Evolutionary conservation across 208 protist species (phyloP).

Genomic region (Herpetomonas samuelpessoai): DNA sequence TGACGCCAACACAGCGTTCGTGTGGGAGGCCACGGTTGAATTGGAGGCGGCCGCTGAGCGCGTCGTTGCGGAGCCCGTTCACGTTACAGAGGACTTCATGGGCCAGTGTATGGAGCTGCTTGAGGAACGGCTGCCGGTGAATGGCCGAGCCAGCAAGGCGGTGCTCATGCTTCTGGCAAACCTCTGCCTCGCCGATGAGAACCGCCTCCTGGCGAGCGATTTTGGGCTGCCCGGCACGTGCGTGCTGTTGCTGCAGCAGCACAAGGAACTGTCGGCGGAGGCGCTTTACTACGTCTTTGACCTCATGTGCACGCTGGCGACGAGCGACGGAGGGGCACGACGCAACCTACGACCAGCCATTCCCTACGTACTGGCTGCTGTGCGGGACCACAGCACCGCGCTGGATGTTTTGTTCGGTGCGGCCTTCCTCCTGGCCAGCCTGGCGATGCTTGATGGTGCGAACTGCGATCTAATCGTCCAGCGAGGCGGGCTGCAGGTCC

Average conservation of each 20-base stretch:
- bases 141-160: slow-evolving; percentile 20
- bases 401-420: slow-evolving; percentile 69
- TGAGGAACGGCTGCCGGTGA: slow-evolving; percentile 24
- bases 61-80: slow-evolving; percentile 23
- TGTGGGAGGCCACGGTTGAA: slow-evolving; percentile 20
- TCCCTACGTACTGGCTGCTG: slow-evolving; percentile 52
- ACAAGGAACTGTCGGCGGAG: slow-evolving; percentile 30
- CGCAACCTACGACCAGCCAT: slow-evolving; percentile 54
- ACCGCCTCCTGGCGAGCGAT: slow-evolving; percentile 34
- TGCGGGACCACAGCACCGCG: slow-evolving; percentile 36
- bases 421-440: slow-evolving; percentile 49
- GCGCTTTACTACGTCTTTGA: slow-evolving; percentile 75
- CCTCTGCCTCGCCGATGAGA: slow-evolving; percentile 66
- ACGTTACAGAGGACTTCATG: slow-evolving; percentile 52
- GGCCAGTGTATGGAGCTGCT: slow-evolving; percentile 50
- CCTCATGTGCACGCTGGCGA: slow-evolving; percentile 64
- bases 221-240: slow-evolving; percentile 61
- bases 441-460: slow-evolving; percentile 55
- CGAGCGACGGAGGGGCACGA: slow-evolving; percentile 39
- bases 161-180: slow-evolving; percentile 55
- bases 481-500: slow-evolving; percentile 55
- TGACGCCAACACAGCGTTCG: background rate
- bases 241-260: slow-evolving; percentile 54
- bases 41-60: slow-evolving; percentile 28
- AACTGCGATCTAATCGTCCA: slow-evolving; percentile 64